These are phyloP conservation scores for Quercus robur DNA, from an alignment of 306 rosid species.

Conservation along the genomic window DNA sequence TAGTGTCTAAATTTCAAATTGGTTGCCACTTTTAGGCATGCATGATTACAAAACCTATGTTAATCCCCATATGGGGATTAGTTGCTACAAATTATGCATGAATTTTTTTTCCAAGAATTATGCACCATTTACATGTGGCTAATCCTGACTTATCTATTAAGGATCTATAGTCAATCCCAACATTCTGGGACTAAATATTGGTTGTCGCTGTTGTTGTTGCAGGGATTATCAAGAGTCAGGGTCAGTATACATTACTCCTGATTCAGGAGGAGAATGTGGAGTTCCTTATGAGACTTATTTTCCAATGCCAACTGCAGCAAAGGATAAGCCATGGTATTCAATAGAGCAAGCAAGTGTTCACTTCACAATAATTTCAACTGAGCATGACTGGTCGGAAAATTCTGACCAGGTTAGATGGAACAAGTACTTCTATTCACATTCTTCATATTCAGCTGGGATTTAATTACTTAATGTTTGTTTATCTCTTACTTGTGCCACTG, in stretches of 20 bases:
- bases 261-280: constrained; percentile 93
- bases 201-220: background rate
- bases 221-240: constrained; percentile 67
- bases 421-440: background rate
- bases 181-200: too few species aligned
- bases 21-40: too few species aligned
- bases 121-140: too few species aligned
- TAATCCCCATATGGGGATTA: too few species aligned
- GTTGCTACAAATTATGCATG: too few species aligned
- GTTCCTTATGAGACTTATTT: constrained; percentile 85
- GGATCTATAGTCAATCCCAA: too few species aligned
- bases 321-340: constrained; percentile 94
- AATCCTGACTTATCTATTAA: too few species aligned
- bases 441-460: constrained; percentile 1
- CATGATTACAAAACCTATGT: too few species aligned
- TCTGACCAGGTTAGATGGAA: constrained; percentile 67
- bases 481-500: background rate
- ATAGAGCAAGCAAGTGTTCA: constrained; percentile 77
- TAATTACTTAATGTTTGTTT: background rate
- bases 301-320: constrained; percentile 68
- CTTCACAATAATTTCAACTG: constrained; percentile 79
- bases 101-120: too few species aligned
- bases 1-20: too few species aligned
- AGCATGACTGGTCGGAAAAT: constrained; percentile 53
- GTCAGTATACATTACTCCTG: constrained; percentile 56